Evolutionary conservation across 352 stramenopile genomes (phyloP), one percentile per base, ranked within the genome.

Genomic region (Pythium sukuiense): DNA sequence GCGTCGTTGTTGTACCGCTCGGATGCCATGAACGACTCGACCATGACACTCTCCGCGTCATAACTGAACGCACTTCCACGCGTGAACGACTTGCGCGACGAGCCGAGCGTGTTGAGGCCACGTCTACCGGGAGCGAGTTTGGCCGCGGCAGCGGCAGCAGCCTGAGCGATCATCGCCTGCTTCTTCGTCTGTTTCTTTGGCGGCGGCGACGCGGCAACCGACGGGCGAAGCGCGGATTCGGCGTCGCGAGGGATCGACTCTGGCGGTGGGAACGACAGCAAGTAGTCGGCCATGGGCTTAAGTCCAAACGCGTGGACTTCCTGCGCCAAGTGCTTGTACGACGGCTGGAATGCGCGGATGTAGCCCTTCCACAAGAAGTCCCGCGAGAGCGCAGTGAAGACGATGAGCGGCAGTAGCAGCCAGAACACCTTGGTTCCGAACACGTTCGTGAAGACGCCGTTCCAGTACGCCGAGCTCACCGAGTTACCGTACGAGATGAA

Each of bases 1-100:
- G 70, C 59, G 29, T 78, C 73, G 33, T 66, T 73, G 14, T 67
- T 70, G 64, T 87, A 90, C 6, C 85, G 76, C 59, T 95, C 80
- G 7, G 82, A 90, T 0, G 86, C 82, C 76, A 96, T 91, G 74
- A 92, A 96, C 32, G 85, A 92, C 70, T 95, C 85, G 29, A 93
- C 88, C 88, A 96, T 95, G 43, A 96, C 83, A 74, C 83, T 91
- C 63, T 96, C 88, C 24, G 88, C 86, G 37, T 96, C 88, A 74
- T 96, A 96, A 67, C 88, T 95, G 71, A 96, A 96, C 5, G 88
- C 88, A 55, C 77, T 91, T 52, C 88, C 88, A 53, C 88, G 82
- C 29, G 76, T 81, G 26, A 76, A 55, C 65, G 80, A 73, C 60
- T 67, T 65, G 46, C 69, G 72, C 13, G 70, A 48, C 50, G 56